These are phyloP conservation scores for Cymbopogon citratus DNA, from an alignment of 176 grass and related monocot genomes.

Conservation along the genomic window DNA sequence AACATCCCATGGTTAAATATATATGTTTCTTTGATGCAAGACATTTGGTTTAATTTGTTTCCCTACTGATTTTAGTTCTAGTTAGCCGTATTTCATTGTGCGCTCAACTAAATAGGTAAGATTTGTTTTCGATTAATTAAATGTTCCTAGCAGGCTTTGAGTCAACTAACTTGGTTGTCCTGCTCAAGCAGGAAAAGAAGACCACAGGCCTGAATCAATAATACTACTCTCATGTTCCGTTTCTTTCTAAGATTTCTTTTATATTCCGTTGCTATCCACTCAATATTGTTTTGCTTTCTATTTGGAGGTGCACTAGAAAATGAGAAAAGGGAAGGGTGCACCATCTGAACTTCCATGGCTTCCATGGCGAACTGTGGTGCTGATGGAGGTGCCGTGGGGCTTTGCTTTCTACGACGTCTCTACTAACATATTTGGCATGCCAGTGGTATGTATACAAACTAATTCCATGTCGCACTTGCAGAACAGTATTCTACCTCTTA, in stretches of 20 bases:
- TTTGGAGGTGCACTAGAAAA: not conserved
- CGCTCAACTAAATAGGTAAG: not conserved
- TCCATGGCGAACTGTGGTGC: not conserved
- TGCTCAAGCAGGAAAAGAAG: not conserved
- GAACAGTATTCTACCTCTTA: not conserved
- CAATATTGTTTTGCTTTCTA: not conserved
- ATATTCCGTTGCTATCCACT: not conserved
- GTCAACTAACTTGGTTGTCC: not conserved
- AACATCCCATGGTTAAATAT: not conserved
- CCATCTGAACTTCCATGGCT: not conserved
- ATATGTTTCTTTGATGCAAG: not conserved
- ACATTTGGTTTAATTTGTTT: not conserved
- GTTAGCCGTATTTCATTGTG: not conserved
- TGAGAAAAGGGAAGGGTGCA: not conserved
- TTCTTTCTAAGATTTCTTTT: not conserved
- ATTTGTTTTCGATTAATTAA: not conserved
- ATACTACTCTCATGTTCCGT: not conserved
- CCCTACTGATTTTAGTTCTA: not conserved
- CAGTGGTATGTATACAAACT: not conserved
- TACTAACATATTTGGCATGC: rapidly evolving
- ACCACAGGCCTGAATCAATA: not conserved
- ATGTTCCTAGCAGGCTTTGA: not conserved
- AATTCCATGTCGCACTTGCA: not conserved
- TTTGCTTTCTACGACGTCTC: not conserved
- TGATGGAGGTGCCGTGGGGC: not conserved